Base-by-base conservation (phyloP, 1,284 basidiomycete species). In the Ceraceosorus guamensis region DNA sequence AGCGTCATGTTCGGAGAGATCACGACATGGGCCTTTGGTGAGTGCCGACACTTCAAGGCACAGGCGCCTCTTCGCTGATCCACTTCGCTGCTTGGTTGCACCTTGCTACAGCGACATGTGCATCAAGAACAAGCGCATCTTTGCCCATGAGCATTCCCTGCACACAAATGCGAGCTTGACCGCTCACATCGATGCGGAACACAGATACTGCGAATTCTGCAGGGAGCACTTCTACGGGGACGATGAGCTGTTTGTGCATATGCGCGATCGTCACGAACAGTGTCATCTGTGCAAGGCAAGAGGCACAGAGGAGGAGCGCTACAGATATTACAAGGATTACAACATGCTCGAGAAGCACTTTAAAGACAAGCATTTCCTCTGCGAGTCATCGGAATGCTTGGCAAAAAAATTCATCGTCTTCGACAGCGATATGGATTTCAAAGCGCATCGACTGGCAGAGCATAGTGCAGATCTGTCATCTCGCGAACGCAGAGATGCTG, bases 321-420 rank as follows among this genome's bases (percentile, higher is more conserved):
- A 63, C 63, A 64, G 62, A 35, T 75, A 73, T 53, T 75, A 66
- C 53, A 18, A 55, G 1, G 39, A 41, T 16, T 41, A 41, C 39
- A 41, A 41, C 39, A 41, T 41, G 39, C 39, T 41, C 16, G 80
- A 73, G 52, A 53, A 52, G 32, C 73, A 76, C 60, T 77, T 72
- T 66, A 78, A 78, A 53, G 66, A 77, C 37, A 77, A 77, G 32
- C 93, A 98, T 77, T 83, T 82, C 76, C 84, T 89, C 3, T 98
- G 93, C 75, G 81, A 79, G 4, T 84, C 90, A 56, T 68, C 83
- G 0, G 75, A 81, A 35, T 98, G 93, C 74, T 82, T 87, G 41
- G 85, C 85, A 14, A 85, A 85, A 68, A 96, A 95, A 78, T 98
- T 97, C 68, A 87, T 97, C 51, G 93, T 98, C 13, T 98, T 97